These are phyloP conservation scores for Solanum piurae DNA, from an alignment of 257 asterid genomes.

Conservation along the genomic window DNA sequence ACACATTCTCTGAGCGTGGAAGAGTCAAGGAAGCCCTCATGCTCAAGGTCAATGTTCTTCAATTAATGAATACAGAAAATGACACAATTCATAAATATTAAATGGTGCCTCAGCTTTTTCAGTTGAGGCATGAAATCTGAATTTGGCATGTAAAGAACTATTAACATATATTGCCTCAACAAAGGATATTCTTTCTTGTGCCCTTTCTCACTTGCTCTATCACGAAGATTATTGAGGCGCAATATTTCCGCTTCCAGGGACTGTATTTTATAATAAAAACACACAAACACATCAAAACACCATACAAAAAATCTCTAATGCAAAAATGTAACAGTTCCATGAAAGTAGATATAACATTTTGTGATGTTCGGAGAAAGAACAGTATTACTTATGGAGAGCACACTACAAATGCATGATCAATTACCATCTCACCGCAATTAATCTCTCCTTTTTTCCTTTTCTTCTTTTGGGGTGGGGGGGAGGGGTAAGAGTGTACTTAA, in stretches of 20 bases:
- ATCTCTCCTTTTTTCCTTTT: neutral
- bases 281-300: neutral
- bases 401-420: neutral
- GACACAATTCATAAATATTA: neutral
- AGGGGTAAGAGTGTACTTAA: neutral
- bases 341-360: neutral
- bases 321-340: neutral
- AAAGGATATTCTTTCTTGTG: conserved; percentile 55
- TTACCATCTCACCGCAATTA: neutral
- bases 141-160: neutral
- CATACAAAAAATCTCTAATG: neutral
- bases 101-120: neutral
- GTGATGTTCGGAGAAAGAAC: neutral
- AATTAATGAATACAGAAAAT: neutral
- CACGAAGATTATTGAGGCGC: conserved; percentile 30
- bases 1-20: conserved; percentile 66
- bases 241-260: conserved; percentile 26
- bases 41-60: neutral
- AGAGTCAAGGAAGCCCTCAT: conserved; percentile 52
- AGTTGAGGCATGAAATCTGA: neutral
- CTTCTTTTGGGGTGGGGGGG: neutral
- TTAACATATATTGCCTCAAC: neutral
- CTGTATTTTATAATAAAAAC: conserved; percentile 12
- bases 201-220: conserved; percentile 37
- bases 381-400: neutral